Evolutionary conservation across 2,329 filamentous ascomycete species (phyloP).

Genomic region (Fusarium kyushuense): DNA sequence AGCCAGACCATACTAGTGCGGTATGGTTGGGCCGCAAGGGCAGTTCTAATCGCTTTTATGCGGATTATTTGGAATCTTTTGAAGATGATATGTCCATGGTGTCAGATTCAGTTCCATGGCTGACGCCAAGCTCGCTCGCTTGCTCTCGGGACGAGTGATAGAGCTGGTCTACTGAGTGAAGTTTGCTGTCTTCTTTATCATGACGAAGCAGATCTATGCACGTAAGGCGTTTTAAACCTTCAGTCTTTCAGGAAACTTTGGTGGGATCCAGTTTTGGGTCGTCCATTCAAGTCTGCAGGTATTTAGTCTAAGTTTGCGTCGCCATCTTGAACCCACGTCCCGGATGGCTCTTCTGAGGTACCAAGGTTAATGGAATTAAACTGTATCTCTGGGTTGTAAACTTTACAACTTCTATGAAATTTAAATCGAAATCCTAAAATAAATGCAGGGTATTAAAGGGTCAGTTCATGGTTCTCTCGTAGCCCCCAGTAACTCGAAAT

Average conservation of each 20-base stretch:
- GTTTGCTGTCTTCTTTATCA: not conserved
- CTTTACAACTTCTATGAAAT: not conserved
- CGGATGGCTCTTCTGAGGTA: not conserved
- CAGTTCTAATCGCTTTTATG: not conserved
- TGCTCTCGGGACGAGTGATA: not conserved
- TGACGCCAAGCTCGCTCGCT: not conserved
- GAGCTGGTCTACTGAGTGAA: not conserved
- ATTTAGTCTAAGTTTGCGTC: not conserved
- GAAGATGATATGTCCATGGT: not conserved
- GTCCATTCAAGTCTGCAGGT: rapidly evolving
- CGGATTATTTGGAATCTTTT: not conserved
- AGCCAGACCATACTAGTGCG: not conserved
- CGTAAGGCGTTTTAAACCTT: not conserved
- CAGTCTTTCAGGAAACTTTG: not conserved
- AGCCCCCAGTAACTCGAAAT: not conserved
- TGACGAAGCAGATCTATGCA: too few relatives aligned
- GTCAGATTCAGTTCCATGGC: not conserved
- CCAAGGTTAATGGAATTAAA: not conserved
- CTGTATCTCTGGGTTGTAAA: not conserved
- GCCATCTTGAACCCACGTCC: not conserved
- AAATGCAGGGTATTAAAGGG: not conserved
- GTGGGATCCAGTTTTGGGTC: not conserved
- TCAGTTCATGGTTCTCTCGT: not conserved
- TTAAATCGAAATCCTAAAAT: not conserved
- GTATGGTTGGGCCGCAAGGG: not conserved